Percentiles rank a stretch among this genome's conserved stretches.
Conservation (phyloP, 345 rosid species). For the Boechera stricta region DNA sequence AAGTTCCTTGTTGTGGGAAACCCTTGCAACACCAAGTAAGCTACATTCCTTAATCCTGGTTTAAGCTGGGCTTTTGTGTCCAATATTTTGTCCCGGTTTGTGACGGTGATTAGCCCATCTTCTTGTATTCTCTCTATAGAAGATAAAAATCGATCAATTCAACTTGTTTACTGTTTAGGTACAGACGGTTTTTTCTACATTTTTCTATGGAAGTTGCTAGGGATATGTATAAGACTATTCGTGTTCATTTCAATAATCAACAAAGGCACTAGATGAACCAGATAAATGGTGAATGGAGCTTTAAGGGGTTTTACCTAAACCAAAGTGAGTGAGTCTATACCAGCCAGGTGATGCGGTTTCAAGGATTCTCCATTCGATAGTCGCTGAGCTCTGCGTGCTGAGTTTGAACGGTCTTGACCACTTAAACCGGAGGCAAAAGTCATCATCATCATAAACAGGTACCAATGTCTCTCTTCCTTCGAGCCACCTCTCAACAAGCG, state of each 20-base stretch:
- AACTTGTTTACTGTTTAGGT: no score
- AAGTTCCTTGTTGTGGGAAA: no score
- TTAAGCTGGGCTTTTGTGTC: no score
- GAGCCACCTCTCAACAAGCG: constrained; percentile 69
- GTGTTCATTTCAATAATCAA: constrained; percentile 39
- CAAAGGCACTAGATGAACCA: constrained; percentile 74
- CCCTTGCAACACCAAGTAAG: no score
- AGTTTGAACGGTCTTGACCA: constrained; percentile 79
- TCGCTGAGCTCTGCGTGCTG: constrained; percentile 66
- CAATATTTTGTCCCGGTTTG: no score
- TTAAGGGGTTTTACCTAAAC: constrained; percentile 62
- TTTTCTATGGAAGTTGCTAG: background rate
- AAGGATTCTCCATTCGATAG: constrained; percentile 78
- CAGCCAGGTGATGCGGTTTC: constrained; percentile 61
- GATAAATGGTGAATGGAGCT: constrained; percentile 63
- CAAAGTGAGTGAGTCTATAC: constrained; percentile 76
- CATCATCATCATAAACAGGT: constrained; percentile 82
- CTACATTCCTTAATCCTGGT: no score
- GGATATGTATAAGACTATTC: background rate
- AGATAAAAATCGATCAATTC: no score
- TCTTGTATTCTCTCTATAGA: no score
- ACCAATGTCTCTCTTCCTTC: constrained; percentile 62
- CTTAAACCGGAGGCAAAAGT: constrained; percentile 73
- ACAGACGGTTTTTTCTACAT: no score
- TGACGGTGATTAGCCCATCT: no score